Conservation (phyloP, 1,139 yeast species). For the Lodderomyces margitis region DNA sequence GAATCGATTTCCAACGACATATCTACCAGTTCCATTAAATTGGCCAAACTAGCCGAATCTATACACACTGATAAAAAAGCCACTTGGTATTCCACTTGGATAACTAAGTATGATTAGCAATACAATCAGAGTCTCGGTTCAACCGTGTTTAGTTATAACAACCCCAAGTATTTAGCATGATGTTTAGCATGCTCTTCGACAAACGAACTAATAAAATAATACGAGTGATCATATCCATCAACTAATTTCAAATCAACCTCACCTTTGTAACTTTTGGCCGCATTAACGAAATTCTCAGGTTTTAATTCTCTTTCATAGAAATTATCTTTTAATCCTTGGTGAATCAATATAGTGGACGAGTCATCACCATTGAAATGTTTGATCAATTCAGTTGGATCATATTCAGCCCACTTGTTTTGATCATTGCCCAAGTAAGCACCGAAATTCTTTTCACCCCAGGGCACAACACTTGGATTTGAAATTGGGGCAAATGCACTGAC, state of each 20-base stretch:
- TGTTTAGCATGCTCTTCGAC: slow-evolving; percentile 82
- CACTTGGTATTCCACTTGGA: slow-evolving; percentile 56
- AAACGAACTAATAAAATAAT: slow-evolving; percentile 79
- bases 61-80: slow-evolving; percentile 40
- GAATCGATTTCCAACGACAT: slow-evolving; percentile 26
- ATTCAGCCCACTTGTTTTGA: slow-evolving; percentile 58
- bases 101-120: slow-evolving; percentile 30
- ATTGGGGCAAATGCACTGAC: slow-evolving; percentile 94
- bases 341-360: slow-evolving; percentile 68
- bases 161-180: slow-evolving; percentile 78
- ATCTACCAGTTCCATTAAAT: slow-evolving; percentile 25
- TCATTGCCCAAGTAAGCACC: slow-evolving; percentile 70
- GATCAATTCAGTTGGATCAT: slow-evolving; percentile 80
- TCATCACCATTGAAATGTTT: slow-evolving; percentile 49
- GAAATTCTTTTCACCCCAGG: slow-evolving; percentile 86
- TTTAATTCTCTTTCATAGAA: slow-evolving; percentile 72
- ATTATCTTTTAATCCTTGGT: slow-evolving; percentile 76
- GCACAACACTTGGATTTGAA: slow-evolving; percentile 68
- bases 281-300: slow-evolving; percentile 71
- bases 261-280: slow-evolving; percentile 60
- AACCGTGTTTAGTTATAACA: slow-evolving; percentile 20
- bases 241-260: slow-evolving; percentile 61
- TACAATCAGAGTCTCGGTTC: slow-evolving; percentile 15
- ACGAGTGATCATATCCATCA: slow-evolving; percentile 89
- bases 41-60: slow-evolving; percentile 34